A percentile compares a stretch with the other conserved stretches of the same genome.
Evolutionary conservation across 495 filamentous ascomycete genomes (phyloP).

Genomic region (Penicillium turbatum): DNA sequence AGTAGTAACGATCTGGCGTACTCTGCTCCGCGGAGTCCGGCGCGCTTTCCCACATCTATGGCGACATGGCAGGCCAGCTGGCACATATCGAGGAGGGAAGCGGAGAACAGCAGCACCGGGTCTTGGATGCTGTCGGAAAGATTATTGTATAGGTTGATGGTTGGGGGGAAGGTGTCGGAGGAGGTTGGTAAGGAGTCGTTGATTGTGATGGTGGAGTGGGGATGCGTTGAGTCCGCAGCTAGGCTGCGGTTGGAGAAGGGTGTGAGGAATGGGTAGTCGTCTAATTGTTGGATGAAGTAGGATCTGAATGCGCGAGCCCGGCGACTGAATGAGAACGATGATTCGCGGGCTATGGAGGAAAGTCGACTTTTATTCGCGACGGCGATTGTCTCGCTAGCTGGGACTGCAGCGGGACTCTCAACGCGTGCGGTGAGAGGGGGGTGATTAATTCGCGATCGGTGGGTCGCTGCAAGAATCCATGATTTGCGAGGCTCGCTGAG

Average conservation of each 20-base stretch:
- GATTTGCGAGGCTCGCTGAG: constrained; percentile 10
- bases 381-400: constrained; percentile 18
- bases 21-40: constrained; percentile 3
- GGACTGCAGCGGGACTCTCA: constrained; percentile 6
- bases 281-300: constrained; percentile 30
- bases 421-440: constrained; percentile 9
- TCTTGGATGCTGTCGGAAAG: background rate
- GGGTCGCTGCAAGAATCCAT: constrained; percentile 13
- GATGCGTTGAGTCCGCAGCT: constrained; percentile 5
- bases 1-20: constrained; percentile 8
- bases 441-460: constrained; percentile 16
- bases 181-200: constrained; percentile 18
- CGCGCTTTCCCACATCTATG: constrained; percentile 9
- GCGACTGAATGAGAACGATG: constrained; percentile 29
- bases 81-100: constrained; percentile 18
- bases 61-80: constrained; percentile 36
- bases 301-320: constrained; percentile 35
- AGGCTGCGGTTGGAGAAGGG: constrained; percentile 24
- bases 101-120: constrained; percentile 7
- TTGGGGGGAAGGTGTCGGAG: constrained; percentile 5
- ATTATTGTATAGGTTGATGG: constrained; percentile 5
- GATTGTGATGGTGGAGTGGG: constrained; percentile 11
- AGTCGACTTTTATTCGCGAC: constrained; percentile 21
- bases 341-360: constrained; percentile 17
- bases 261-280: constrained; percentile 27